Evolutionary conservation across 2,329 filamentous ascomycete species (phyloP).

Genomic region (Pseudogymnoascus sp.): DNA sequence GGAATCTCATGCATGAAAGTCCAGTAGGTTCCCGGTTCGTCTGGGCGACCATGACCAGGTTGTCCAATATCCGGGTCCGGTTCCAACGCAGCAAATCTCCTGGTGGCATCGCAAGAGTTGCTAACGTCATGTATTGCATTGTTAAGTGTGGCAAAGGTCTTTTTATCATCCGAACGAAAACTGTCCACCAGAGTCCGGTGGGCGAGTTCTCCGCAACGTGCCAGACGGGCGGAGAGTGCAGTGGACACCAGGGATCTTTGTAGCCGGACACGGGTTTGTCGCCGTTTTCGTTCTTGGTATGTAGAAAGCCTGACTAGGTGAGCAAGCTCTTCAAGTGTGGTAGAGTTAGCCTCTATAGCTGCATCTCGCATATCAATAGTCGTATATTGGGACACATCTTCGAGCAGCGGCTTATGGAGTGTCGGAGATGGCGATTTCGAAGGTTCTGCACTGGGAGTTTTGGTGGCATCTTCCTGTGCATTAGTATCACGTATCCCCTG

Average conservation of each 20-base stretch:
- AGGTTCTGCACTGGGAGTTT: background rate
- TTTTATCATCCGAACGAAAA: conserved; percentile 73
- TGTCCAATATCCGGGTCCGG: conserved; percentile 57
- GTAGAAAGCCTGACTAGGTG: conserved; percentile 70
- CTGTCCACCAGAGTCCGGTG: conserved; percentile 70
- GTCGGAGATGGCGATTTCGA: background rate
- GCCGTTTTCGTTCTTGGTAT: conserved; percentile 74
- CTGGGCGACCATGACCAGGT: conserved; percentile 28
- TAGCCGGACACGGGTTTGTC: conserved; percentile 63
- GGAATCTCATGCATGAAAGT: conserved; percentile 69
- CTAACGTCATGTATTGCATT: conserved; percentile 73
- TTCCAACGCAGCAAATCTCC: conserved; percentile 63
- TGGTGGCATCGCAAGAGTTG: conserved; percentile 66
- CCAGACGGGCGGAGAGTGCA: conserved; percentile 65
- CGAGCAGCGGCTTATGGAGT: conserved; percentile 42
- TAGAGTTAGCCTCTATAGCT: conserved; percentile 54
- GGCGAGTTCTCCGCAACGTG: conserved; percentile 65
- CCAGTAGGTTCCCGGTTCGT: conserved; percentile 37
- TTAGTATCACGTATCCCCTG: conserved; percentile 7
- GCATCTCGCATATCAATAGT: conserved; percentile 46
- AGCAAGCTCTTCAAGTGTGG: conserved; percentile 68
- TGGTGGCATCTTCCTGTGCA: conserved; percentile 8
- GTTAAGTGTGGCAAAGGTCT: conserved; percentile 65
- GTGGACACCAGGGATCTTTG: conserved; percentile 69
- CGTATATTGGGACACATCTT: conserved; percentile 59